Conservation (phyloP, 2,329 filamentous ascomycete species). For the Triangularia verruculosa region DNA sequence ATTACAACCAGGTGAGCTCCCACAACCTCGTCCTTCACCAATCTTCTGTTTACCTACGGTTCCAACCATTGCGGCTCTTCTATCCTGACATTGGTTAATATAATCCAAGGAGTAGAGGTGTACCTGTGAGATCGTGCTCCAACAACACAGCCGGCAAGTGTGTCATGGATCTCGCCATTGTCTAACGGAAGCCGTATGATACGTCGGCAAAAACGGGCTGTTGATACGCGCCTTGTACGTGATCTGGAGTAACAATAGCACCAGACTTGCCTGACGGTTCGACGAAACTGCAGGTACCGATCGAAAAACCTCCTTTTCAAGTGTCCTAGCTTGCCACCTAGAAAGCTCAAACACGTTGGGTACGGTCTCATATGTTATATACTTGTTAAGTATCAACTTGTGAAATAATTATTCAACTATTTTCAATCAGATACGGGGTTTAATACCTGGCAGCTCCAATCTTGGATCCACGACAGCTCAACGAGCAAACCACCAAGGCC, state of each 20-base stretch:
- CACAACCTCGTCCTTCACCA: neutral
- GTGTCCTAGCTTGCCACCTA: neutral
- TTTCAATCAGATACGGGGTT: too few relatives aligned
- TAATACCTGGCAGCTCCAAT: too few relatives aligned
- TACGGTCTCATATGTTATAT: neutral
- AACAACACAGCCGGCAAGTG: neutral
- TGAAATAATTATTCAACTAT: too few relatives aligned
- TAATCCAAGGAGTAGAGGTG: neutral
- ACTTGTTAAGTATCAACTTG: too few relatives aligned
- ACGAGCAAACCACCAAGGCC: neutral
- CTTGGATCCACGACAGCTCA: too few relatives aligned
- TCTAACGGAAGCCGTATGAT: neutral
- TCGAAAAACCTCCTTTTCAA: neutral
- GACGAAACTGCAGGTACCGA: neutral
- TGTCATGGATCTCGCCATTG: neutral
- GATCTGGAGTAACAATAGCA: neutral
- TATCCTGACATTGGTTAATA: neutral
- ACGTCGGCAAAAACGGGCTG: neutral
- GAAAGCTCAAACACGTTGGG: neutral
- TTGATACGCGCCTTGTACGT: neutral
- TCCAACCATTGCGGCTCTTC: neutral
- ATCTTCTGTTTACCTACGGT: neutral
- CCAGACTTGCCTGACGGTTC: neutral
- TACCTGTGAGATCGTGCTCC: neutral
- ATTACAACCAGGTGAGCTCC: neutral